These are phyloP conservation scores for Penicillium sp. DNA, from an alignment of 2,329 filamentous ascomycete genomes.

Conservation along the genomic window DNA sequence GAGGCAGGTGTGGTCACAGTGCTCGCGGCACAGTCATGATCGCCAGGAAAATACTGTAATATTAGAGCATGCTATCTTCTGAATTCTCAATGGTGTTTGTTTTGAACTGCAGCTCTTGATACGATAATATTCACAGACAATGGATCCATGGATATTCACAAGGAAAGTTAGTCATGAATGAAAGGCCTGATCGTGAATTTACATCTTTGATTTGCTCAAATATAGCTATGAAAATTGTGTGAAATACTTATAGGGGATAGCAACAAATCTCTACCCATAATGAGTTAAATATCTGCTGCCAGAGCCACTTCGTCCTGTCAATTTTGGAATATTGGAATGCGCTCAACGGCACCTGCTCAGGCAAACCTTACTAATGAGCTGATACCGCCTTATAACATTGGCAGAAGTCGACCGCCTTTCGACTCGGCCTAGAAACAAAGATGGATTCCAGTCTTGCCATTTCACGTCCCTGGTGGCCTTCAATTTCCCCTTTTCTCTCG, in stretches of 20 bases:
- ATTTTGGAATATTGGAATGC: background rate
- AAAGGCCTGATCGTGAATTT: background rate
- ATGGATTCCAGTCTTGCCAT: constrained; percentile 1
- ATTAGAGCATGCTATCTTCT: constrained; percentile 18
- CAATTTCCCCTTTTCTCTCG: background rate
- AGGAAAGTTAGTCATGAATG: background rate
- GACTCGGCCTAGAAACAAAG: constrained; percentile 8
- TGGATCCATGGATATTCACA: background rate
- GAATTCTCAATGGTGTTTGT: constrained; percentile 15
- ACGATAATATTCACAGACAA: background rate
- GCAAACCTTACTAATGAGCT: background rate
- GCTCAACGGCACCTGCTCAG: too few species aligned
- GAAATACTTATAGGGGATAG: too few species aligned
- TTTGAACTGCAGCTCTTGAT: constrained; percentile 13
- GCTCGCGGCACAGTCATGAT: constrained; percentile 50
- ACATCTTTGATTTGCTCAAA: background rate
- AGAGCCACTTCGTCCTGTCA: background rate
- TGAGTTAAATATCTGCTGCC: background rate
- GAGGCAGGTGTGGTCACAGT: constrained; percentile 66
- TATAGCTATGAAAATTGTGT: background rate
- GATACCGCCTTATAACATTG: background rate
- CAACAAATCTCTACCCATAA: background rate
- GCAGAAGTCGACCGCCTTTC: constrained; percentile 1
- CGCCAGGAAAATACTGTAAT: constrained; percentile 18
- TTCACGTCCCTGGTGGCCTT: constrained; percentile 1